Base-by-base conservation (phyloP, 176 grass and related monocot species). In the Zea luxurians region DNA sequence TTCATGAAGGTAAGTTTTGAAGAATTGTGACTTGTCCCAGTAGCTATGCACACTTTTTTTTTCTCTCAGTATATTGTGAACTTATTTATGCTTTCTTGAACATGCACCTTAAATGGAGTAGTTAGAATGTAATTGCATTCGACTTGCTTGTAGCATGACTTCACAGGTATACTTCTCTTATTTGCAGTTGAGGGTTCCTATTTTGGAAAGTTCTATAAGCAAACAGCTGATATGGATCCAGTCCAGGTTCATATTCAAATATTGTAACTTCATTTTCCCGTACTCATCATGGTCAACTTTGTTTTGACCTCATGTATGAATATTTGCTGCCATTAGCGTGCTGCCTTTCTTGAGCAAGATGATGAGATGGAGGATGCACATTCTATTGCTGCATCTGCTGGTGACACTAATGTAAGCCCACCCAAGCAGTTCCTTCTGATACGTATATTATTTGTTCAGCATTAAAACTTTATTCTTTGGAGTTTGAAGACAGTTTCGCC, bases 311-410 rank as follows among this genome's bases (percentile, higher is more conserved):
- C 60, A 75, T 35, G 61, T 59, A 55, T 27, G n/a, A 41, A n/a
- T 69, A 34, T 70, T 64, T 87, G 64, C 45, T 75, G 45, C 64
- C 71, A 79, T 83, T 49, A 98, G 96, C 89, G 96, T 90, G 96
- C 96, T 34, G 83, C 83, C 65, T 94, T 89, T 79, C 90, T 98
- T 2, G 96, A 98, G 86, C 85, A 92, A 53, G 96, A 95, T 5
- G 87, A 78, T 89, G 96, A 98, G 83, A 98, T 98, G 96, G 96
- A 95, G 83, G 92, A 85, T 90, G 92, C 96, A 64, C 96, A 98
- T 87, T 90, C 85, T 61, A 35, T 95, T 83, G 92, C 91, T 74
- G 96, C 96, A 43, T 55, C 86, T 69, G 89, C 87, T 63, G 92
- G 96, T 34, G 92, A 95, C 15, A 98, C 96, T 78, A 88, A 98